Conservation (phyloP, 2,329 filamentous ascomycete genomes). For the Epichloe aotearoae region DNA sequence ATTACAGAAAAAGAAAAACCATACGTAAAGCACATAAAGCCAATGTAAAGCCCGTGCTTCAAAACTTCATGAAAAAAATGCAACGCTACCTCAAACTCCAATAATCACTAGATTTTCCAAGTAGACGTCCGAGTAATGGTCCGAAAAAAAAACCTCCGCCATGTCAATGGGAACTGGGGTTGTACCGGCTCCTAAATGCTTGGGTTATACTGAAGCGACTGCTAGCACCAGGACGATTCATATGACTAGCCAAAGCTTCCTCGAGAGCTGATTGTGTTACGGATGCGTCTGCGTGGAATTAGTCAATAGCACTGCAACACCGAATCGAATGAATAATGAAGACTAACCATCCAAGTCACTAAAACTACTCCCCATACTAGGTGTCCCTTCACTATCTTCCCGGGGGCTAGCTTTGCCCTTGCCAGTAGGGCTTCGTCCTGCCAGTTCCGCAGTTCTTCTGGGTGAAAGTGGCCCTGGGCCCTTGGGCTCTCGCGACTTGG, state of each 20-base stretch:
- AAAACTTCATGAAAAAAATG: background rate
- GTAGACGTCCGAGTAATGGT: background rate
- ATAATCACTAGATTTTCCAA: background rate
- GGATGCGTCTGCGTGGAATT: constrained; percentile 46
- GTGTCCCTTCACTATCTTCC: constrained; percentile 59
- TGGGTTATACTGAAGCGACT: constrained; percentile 55
- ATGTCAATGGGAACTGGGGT: constrained; percentile 22
- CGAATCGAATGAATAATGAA: background rate
- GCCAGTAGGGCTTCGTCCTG: constrained; percentile 37
- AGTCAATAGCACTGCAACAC: constrained; percentile 1
- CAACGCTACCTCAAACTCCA: background rate
- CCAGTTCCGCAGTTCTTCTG: constrained; percentile 44
- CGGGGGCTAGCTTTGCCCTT: constrained; percentile 38
- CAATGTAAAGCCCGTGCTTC: background rate
- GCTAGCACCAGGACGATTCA: constrained; percentile 21
- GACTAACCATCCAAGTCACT: constrained; percentile 64
- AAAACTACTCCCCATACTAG: constrained; percentile 75
- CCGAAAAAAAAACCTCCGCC: background rate
- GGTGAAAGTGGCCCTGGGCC: constrained; percentile 40
- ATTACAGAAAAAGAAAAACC: background rate
- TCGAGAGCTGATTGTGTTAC: constrained; percentile 71
- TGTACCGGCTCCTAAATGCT: constrained; percentile 49
- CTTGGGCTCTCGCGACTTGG: constrained; percentile 20
- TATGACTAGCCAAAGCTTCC: constrained; percentile 53
- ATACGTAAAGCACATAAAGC: background rate